Conservation (phyloP, 148 eudicot species). For the Chenopodium quinoa region DNA sequence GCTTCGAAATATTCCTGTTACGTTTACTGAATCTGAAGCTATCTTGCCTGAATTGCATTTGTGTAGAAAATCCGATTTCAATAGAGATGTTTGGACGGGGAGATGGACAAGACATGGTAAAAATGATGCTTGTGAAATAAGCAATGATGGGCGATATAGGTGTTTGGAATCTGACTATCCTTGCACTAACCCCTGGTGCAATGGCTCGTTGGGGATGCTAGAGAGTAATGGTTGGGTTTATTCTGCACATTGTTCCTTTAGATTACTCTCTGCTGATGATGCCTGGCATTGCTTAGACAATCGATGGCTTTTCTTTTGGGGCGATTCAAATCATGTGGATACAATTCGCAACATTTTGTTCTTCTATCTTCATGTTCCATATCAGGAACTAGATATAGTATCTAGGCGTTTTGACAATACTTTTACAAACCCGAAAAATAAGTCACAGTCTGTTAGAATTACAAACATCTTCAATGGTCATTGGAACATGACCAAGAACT, state of each 20-base stretch:
- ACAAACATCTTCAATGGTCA: conserved; percentile 95
- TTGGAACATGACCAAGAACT: conserved; percentile 51
- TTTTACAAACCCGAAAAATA: conserved; percentile 62
- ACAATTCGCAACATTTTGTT: conserved; percentile 77
- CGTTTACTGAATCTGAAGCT: conserved; percentile 35
- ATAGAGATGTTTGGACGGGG: conserved; percentile 71
- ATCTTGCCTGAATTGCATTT: conserved; percentile 37
- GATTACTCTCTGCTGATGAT: conserved; percentile 34
- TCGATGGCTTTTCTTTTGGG: conserved; percentile 93
- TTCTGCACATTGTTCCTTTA: conserved; percentile 89
- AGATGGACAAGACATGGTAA: conserved; percentile 90
- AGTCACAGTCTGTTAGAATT: conserved; percentile 53
- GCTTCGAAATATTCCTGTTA: conserved; percentile 49
- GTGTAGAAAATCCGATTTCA: conserved; percentile 58
- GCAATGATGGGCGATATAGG: conserved; percentile 70
- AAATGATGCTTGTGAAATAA: conserved; percentile 58
- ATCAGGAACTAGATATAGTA: conserved; percentile 39
- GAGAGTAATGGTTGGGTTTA: conserved; percentile 99
- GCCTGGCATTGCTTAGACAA: conserved; percentile 82
- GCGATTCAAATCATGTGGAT: conserved; percentile 95
- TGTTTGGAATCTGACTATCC: conserved; percentile 55
- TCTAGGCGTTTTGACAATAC: conserved; percentile 69
- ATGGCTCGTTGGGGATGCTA: conserved; percentile 62
- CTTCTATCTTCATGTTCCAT: conserved; percentile 51
- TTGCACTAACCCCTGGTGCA: conserved; percentile 79